phyloP scores from a whole-genome alignment of 1,139 yeast genomes.

The Debaryomycetaceae sp. region DNA sequence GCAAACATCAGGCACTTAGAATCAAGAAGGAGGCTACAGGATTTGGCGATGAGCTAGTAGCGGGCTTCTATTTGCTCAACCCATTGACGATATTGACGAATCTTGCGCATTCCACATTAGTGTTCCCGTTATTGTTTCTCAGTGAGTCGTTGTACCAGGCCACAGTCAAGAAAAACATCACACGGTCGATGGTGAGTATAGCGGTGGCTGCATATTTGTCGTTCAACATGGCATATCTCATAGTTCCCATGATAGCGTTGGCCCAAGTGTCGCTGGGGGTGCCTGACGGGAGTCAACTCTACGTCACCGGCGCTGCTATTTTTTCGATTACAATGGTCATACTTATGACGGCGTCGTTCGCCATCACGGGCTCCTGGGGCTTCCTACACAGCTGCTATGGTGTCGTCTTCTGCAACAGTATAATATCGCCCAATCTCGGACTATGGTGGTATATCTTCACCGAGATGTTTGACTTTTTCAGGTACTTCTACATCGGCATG shows the following conservation, averaged over 20 bases:
- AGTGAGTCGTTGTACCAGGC: conserved; percentile 49
- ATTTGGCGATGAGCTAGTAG: conserved; percentile 44
- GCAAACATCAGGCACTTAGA: conserved; percentile 23
- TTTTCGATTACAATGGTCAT: conserved; percentile 22
- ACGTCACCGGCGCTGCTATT: conserved; percentile 20
- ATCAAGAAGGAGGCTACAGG: conserved; percentile 14
- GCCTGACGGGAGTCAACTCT: conserved; percentile 9
- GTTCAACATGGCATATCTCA: conserved; percentile 54
- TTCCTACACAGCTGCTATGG: conserved; percentile 65
- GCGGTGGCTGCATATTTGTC: conserved; percentile 66
- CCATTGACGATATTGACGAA: conserved; percentile 72
- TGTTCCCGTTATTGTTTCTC: conserved; percentile 58
- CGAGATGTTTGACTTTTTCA: conserved; percentile 89
- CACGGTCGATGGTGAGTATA: conserved; percentile 50
- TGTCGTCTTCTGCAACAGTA: conserved; percentile 56
- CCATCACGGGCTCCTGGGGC: conserved; percentile 32
- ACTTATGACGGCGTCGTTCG: conserved; percentile 34
- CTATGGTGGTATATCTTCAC: conserved; percentile 98
- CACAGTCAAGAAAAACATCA: conserved; percentile 34
- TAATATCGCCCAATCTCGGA: conserved; percentile 82
- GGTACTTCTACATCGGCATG: conserved; percentile 76
- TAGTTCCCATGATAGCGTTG: conserved; percentile 52
- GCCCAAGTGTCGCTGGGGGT: conserved; percentile 17
- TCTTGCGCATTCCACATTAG: conserved; percentile 64
- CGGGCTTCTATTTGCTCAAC: conserved; percentile 68